Base-by-base conservation (phyloP, 1,284 basidiomycete genomes). In the Hemileia vastatrix region DNA sequence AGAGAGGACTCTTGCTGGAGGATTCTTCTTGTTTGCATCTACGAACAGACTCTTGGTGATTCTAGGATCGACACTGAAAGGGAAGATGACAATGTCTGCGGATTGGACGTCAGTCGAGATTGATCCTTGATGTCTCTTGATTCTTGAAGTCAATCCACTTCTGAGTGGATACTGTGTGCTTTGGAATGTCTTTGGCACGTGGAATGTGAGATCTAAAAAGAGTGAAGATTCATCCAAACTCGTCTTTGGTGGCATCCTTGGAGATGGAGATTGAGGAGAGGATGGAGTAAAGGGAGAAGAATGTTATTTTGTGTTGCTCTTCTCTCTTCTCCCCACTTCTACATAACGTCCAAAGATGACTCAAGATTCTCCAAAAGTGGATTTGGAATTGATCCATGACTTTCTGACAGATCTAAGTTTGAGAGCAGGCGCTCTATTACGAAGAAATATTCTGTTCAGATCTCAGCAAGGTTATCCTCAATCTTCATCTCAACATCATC, bases 361-460 rank as follows among this genome's bases (percentile, higher is more conserved):
- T n/a, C n/a, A n/a, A n/a, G n/a, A n/a, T n/a, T n/a, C n/a, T n/a
- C n/a, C n/a, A n/a, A n/a, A n/a, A n/a, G n/a, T n/a, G n/a, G n/a
- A n/a, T n/a, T n/a, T n/a, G n/a, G n/a, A n/a, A n/a, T n/a, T n/a
- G n/a, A n/a, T n/a, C n/a, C n/a, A n/a, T n/a, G n/a, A n/a, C n/a
- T n/a, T n/a, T n/a, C n/a, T n/a, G n/a, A n/a, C n/a, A n/a, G n/a
- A n/a, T n/a, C n/a, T n/a, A n/a, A n/a, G n/a, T n/a, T n/a, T n/a
- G n/a, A n/a, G n/a, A n/a, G n/a, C 27, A 27, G 63, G 63, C 45
- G 36, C 44, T n/a, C n/a, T 63, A 4, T 19, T 64, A 4, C 24
- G 60, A 13, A 33, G 13, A 11, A n/a, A 24, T 40, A 50, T 54
- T 3, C 45, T 43, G 32, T 18, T 27, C 11, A 43, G 60, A 9